Evolutionary conservation across 495 filamentous ascomycete genomes (phyloP).

Genomic region (Tuber melanosporum): DNA sequence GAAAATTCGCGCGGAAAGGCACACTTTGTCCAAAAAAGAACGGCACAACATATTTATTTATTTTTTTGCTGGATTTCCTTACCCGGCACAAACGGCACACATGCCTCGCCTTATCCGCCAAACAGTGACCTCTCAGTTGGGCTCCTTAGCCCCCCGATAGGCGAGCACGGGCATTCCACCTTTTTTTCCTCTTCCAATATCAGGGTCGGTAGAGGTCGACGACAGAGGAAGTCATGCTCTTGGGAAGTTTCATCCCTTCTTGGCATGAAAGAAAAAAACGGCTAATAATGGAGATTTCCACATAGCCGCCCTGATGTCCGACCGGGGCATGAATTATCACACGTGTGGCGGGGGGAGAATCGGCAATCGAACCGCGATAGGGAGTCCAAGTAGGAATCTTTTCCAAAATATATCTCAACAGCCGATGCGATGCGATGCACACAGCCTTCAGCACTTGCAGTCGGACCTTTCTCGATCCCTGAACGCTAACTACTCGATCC

Average conservation of each 20-base stretch:
- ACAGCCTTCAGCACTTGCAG: not conserved
- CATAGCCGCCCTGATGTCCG: not conserved
- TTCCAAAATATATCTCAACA: not conserved
- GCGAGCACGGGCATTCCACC: not conserved
- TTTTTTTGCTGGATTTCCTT: too few species aligned
- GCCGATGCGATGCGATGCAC: not conserved
- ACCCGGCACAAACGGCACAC: too few species aligned
- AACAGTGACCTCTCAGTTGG: not conserved
- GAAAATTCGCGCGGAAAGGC: too few species aligned
- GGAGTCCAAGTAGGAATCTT: not conserved
- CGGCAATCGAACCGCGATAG: not conserved
- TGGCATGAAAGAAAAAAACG: not conserved
- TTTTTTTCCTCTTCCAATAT: not conserved
- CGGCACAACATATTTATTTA: too few species aligned
- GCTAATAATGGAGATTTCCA: not conserved
- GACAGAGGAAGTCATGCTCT: not conserved
- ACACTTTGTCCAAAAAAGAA: too few species aligned
- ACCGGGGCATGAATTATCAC: not conserved
- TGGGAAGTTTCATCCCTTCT: not conserved
- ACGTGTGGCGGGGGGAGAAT: not conserved
- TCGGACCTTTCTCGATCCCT: not conserved
- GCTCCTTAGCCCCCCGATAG: not conserved
- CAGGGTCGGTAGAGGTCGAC: not conserved
- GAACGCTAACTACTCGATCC: not conserved
- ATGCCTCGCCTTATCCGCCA: too few species aligned